Evolutionary conservation across 2,329 filamentous ascomycete species (phyloP).

Genomic region (Xylariaceae sp.): DNA sequence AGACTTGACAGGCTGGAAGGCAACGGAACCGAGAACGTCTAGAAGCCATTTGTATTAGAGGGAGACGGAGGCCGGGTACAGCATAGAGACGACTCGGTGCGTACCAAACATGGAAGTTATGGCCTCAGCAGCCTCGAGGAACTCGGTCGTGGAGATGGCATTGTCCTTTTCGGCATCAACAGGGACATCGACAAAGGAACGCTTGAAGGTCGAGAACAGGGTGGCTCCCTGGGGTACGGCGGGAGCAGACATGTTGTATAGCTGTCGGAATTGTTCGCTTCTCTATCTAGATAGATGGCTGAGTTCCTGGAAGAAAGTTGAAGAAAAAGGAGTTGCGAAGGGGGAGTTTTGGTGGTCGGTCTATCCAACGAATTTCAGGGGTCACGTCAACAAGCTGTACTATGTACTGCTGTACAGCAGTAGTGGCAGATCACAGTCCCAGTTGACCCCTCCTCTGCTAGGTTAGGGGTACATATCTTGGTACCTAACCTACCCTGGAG

Average conservation of each 20-base stretch:
- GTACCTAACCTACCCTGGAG: too few species aligned
- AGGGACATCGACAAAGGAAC: conserved; percentile 78
- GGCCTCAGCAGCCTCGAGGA: conserved; percentile 85
- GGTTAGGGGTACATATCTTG: too few species aligned
- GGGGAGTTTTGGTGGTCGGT: conserved; percentile 13
- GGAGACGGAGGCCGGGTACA: background rate
- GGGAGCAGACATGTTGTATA: conserved; percentile 44
- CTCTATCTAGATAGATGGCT: too few species aligned
- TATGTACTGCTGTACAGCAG: conserved; percentile 1
- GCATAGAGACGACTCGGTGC: conserved; percentile 16
- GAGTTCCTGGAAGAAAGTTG: too few species aligned
- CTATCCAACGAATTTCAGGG: conserved; percentile 11
- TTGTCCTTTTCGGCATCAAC: conserved; percentile 68
- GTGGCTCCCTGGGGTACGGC: conserved; percentile 61
- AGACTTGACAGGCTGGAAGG: conserved; percentile 84
- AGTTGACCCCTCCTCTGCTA: conserved; percentile 7
- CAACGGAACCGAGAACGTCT: conserved; percentile 63
- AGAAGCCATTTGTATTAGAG: conserved; percentile 4
- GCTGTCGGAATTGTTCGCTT: too few species aligned
- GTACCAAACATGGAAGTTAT: conserved; percentile 81
- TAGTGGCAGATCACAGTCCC: too few species aligned
- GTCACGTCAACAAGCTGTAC: background rate
- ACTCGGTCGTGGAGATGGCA: conserved; percentile 76
- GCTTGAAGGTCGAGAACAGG: conserved; percentile 79
- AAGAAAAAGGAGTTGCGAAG: too few species aligned